phyloP scores from a whole-genome alignment of 208 protist species.

The Acanthamoeba lenticulata region DNA sequence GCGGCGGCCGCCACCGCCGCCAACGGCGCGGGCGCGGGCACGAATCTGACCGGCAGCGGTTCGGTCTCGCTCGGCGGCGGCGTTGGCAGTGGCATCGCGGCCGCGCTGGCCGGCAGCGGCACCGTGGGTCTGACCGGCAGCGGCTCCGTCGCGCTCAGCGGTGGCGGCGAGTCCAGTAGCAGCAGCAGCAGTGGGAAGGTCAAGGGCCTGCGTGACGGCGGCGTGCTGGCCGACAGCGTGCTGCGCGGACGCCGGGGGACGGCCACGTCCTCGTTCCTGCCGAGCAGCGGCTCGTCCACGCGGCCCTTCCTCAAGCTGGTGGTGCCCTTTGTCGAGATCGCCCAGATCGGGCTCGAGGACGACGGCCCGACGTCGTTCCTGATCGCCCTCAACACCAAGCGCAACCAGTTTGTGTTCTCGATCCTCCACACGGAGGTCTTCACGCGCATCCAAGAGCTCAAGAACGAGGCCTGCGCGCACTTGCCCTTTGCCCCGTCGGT shows the following conservation, averaged over 20 bases:
- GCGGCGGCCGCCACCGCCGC: too few relatives aligned
- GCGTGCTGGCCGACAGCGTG: background rate
- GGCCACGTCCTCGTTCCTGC: background rate
- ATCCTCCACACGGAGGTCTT: background rate
- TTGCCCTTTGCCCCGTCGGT: background rate
- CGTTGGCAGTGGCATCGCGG: too few relatives aligned
- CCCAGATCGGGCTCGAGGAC: background rate
- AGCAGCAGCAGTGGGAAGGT: background rate
- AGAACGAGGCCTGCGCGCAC: constrained; percentile 14
- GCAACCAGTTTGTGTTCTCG: constrained; percentile 49
- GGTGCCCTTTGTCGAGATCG: background rate
- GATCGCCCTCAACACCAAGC: constrained; percentile 26
- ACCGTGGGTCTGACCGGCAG: too few relatives aligned
- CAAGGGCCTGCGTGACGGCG: background rate
- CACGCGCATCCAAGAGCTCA: constrained; percentile 13
- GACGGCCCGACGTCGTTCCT: background rate
- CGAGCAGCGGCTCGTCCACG: background rate
- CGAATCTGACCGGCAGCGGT: background rate
- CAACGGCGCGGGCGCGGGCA: too few relatives aligned
- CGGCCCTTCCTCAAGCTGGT: background rate
- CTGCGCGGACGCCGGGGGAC: background rate
- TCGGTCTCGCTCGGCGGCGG: background rate
- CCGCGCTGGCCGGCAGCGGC: too few relatives aligned
- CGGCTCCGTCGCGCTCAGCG: too few relatives aligned
- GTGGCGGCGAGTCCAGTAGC: background rate